Evolutionary conservation across 176 grass and related monocot species (phyloP).

Genomic region (Triticum aestivum): IWGSC_CS_RefSeq_v2.1 NC_057798.1:458319935-458320434

Average conservation of each 20-base stretch:
- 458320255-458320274: background rate
- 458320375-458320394: background rate
- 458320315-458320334: background rate
- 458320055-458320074: background rate
- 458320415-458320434: too few species aligned
- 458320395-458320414: background rate
- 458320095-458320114: background rate
- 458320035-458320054: background rate
- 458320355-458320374: background rate
- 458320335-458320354: background rate
- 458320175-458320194: background rate
- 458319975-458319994: background rate
- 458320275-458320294: background rate
- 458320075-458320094: background rate
- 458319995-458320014: background rate
- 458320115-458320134: background rate
- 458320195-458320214: background rate
- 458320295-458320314: background rate
- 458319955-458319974: slow-evolving; percentile 2
- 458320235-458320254: background rate
- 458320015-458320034: slow-evolving; percentile 32
- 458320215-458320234: background rate
- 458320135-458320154: background rate
- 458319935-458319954: background rate
- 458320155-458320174: background rate